phyloP scores from a whole-genome alignment of 2,329 filamentous ascomycete species.

The Paramyrothecium roridum region DNA sequence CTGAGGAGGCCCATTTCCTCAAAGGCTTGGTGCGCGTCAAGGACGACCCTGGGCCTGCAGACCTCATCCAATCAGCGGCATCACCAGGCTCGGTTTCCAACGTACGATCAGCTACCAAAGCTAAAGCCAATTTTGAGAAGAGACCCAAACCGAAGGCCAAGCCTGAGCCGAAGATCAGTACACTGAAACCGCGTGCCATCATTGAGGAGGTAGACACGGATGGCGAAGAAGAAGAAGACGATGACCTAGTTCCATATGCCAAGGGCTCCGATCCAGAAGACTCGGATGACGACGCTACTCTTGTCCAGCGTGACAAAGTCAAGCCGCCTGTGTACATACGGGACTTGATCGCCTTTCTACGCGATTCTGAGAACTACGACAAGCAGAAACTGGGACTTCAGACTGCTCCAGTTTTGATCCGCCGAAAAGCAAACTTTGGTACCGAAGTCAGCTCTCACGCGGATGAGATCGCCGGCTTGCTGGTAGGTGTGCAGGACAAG shows the following conservation, averaged over 20 bases:
- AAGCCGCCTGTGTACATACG: slow-evolving; percentile 87
- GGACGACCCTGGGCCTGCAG: slow-evolving; percentile 60
- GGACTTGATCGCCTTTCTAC: slow-evolving; percentile 74
- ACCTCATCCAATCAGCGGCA: slow-evolving; percentile 39
- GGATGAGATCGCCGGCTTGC: slow-evolving; percentile 71
- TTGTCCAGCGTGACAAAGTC: slow-evolving; percentile 79
- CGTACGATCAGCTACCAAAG: slow-evolving; percentile 6
- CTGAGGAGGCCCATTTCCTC: slow-evolving; percentile 72
- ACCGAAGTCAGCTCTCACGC: slow-evolving; percentile 83
- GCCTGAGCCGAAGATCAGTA: slow-evolving; percentile 16
- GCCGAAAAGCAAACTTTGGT: slow-evolving; percentile 84
- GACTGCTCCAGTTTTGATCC: slow-evolving; percentile 76
- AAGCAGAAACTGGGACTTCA: slow-evolving; percentile 75
- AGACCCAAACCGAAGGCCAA: slow-evolving; percentile 23
- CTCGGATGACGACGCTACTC: slow-evolving; percentile 87
- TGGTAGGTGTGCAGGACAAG: slow-evolving; percentile 81
- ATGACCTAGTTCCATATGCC: slow-evolving; percentile 71
- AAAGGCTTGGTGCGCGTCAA: slow-evolving; percentile 59
- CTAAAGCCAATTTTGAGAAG: slow-evolving; percentile 10
- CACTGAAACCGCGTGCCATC: slow-evolving; percentile 39
- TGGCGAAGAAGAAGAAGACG: slow-evolving; percentile 57
- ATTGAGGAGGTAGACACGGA: slow-evolving; percentile 62
- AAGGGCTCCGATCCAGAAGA: slow-evolving; percentile 90
- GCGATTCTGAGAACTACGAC: slow-evolving; percentile 81
- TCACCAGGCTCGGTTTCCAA: background rate